Percentiles rank a stretch among this genome's conserved stretches.
Evolutionary conservation across 225 moss, liverwort and hornwort genomes (phyloP).

Genomic region (Neckera pumila): DNA sequence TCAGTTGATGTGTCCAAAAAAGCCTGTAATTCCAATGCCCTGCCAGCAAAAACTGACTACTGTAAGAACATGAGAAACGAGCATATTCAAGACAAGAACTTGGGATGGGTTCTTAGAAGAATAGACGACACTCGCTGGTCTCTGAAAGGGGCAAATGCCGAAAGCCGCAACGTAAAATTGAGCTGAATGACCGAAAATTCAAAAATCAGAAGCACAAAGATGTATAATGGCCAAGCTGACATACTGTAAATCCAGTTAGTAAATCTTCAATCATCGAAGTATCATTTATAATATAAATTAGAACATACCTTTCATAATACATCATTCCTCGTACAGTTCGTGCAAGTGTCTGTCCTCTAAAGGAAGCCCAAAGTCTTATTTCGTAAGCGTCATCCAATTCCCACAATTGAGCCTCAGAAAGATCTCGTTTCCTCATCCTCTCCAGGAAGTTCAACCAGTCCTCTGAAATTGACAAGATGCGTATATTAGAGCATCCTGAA

Average conservation of each 20-base stretch:
- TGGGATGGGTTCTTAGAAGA: neutral
- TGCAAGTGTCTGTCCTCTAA: constrained; percentile 84
- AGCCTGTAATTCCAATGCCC: constrained; percentile 74
- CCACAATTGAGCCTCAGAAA: constrained; percentile 31
- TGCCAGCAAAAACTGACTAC: constrained; percentile 6
- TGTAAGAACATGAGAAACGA: neutral
- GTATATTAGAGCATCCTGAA: neutral
- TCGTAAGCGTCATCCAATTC: constrained; percentile 62
- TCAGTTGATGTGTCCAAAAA: constrained; percentile 68
- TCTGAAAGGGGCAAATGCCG: neutral
- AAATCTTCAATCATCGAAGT: neutral
- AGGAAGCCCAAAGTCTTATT: constrained; percentile 89
- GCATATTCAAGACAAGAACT: neutral
- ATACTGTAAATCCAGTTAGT: neutral
- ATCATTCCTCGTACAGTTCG: constrained; percentile 99
- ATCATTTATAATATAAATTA: neutral
- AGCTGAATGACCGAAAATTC: neutral
- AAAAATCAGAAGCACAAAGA: neutral
- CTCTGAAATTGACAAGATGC: constrained; percentile 4
- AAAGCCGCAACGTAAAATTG: neutral
- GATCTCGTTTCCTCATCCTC: constrained; percentile 51
- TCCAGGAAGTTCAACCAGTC: constrained; percentile 51
- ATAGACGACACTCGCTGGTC: neutral
- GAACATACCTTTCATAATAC: constrained; percentile 80
- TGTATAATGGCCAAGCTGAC: neutral